Evolutionary conservation across 2,329 filamentous ascomycete species (phyloP).

Genomic region (Sporothrix euskadiensis): DNA sequence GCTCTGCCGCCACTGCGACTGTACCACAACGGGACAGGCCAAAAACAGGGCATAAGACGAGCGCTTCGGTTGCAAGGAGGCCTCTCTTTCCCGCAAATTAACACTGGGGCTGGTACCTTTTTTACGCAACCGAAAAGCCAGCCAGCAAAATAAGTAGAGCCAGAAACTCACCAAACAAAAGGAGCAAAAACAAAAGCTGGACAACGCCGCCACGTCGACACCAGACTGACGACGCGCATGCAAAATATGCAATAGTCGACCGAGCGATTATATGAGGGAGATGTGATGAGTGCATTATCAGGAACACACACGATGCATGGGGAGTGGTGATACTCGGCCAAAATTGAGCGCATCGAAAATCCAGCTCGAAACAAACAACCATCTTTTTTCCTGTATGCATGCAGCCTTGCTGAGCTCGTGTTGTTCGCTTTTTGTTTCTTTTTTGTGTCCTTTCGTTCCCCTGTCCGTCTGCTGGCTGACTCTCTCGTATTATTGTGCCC

Average conservation of each 20-base stretch:
- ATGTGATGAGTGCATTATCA: not conserved
- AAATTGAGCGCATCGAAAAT: not conserved
- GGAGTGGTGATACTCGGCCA: slow-evolving; percentile 2
- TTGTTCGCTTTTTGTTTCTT: not conserved
- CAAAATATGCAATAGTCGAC: not conserved
- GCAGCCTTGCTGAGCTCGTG: not conserved
- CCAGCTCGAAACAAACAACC: not conserved
- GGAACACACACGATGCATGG: not conserved
- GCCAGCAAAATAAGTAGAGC: not conserved
- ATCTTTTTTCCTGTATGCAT: not conserved
- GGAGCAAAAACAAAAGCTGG: not conserved
- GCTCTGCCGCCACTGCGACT: not conserved
- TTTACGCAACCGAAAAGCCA: not conserved
- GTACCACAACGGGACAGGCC: not conserved
- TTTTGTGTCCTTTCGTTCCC: not conserved
- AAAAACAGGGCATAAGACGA: slow-evolving; percentile 9
- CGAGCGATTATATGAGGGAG: not conserved
- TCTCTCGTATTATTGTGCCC: slow-evolving; percentile 16
- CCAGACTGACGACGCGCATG: not conserved
- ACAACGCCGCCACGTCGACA: slow-evolving; percentile 12
- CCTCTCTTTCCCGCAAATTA: slow-evolving; percentile 18
- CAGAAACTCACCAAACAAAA: no score
- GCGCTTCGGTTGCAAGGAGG: not conserved
- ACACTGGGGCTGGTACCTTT: slow-evolving; percentile 1
- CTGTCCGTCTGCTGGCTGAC: not conserved